Evolutionary conservation across 371 early-diverging fungal species (phyloP), one percentile per base, ranked within the genome.

Genomic region (Mucor indicus): DNA sequence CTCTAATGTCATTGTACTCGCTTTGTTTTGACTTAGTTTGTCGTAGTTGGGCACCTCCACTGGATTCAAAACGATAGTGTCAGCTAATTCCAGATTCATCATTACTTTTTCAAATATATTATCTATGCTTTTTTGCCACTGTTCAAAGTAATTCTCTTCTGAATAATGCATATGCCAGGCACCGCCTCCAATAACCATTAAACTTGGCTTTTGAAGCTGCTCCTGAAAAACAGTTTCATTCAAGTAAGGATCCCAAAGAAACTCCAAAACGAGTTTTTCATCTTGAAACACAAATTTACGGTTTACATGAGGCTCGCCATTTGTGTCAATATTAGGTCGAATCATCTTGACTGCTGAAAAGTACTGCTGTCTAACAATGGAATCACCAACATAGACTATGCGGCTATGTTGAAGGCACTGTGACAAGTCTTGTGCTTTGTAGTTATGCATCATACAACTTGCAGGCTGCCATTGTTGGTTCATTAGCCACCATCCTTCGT

Each of bases 241-340:
- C 49, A 80, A 50, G 37, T 69, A 82, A 4, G 87, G 85, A 48
- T 86, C 84, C 84, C 85, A 86, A 64, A 72, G 80, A 42, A 86
- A 83, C 30, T 79, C 72, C 36, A 79, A 50, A 0, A 52, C 31
- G 9, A 77, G 50, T 1, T 50, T 59, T 8, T 64, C 57, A 3
- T 55, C 57, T 13, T 60, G 54, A 15, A 71, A 67, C 1, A 51
- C 55, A 38, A 56, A 53, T 24, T 45, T 47, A n/a, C 69, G 57
- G 37, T 78, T 73, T 4, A 55, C 50, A 42, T 76, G 73, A 71
- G 73, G 16, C 54, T 44, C 23, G 59, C 60, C 9, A 57, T 72
- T 11, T 46, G 53, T 60, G 20, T 54, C 60, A 0, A 62, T 40
- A 0, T 60, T 55, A 0, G 67, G 65, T 7, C 74, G 60, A n/a